A percentile compares a stretch with the other conserved stretches of the same genome.
These are phyloP conservation scores for Leccinum boreale DNA, from an alignment of 768 basidiomycete genomes.

Conservation along the genomic window DNA sequence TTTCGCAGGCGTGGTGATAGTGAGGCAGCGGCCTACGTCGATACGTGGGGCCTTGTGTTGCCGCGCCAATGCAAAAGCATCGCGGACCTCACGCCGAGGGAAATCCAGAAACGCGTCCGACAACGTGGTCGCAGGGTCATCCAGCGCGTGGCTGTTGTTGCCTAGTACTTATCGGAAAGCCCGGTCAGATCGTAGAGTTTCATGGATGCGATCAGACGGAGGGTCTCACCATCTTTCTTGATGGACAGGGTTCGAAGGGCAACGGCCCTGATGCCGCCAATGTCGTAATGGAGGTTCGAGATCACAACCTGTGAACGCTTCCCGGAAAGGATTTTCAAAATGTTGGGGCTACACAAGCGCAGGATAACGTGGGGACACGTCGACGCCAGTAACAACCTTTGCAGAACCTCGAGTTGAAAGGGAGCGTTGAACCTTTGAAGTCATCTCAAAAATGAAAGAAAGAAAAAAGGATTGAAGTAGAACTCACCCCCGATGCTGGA, in stretches of 20 bases:
- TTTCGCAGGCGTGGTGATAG: slow-evolving; percentile 50
- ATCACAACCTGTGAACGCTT: slow-evolving; percentile 34
- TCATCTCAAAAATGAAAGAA: background rate
- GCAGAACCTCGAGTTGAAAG: slow-evolving; percentile 60
- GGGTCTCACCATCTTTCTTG: slow-evolving; percentile 36
- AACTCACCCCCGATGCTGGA: slow-evolving; percentile 53
- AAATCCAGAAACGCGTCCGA: slow-evolving; percentile 48
- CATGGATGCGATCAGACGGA: background rate
- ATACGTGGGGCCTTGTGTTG: slow-evolving; percentile 61
- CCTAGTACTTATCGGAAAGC: slow-evolving; percentile 13
- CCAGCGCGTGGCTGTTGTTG: slow-evolving; percentile 8
- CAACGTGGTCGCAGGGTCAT: slow-evolving; percentile 19
- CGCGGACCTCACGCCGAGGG: slow-evolving; percentile 53
- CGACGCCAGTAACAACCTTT: slow-evolving; percentile 59
- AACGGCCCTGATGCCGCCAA: slow-evolving; percentile 37
- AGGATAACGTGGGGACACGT: slow-evolving; percentile 67
- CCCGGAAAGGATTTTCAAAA: slow-evolving; percentile 45
- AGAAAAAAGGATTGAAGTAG: background rate
- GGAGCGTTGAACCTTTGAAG: slow-evolving; percentile 43
- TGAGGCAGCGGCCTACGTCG: slow-evolving; percentile 66
- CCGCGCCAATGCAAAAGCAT: slow-evolving; percentile 54
- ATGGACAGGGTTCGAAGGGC: slow-evolving; percentile 38
- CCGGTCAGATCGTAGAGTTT: background rate
- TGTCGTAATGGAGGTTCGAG: slow-evolving; percentile 34
- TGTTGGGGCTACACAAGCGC: slow-evolving; percentile 55